Percentiles rank a stretch among this genome's conserved stretches.
Conservation (phyloP, 2,329 filamentous ascomycete species). For the Coniochaeta sp. region DNA sequence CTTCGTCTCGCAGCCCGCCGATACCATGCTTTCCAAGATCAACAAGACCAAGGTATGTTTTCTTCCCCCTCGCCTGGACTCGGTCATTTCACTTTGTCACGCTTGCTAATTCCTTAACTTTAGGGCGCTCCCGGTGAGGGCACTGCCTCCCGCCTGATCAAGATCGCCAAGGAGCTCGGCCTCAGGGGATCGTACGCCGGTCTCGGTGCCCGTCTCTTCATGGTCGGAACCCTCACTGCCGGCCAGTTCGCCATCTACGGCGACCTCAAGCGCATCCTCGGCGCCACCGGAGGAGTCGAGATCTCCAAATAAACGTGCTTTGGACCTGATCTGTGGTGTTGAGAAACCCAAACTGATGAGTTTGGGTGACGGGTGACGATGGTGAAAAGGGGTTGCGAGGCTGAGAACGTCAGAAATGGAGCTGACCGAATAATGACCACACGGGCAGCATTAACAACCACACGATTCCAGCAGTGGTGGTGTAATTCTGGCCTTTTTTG, state of each 20-base stretch:
- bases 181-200: constrained; percentile 58
- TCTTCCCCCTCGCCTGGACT: too few species aligned
- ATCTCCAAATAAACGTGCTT: constrained; percentile 47
- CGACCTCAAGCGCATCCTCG: constrained; percentile 8
- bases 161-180: constrained; percentile 66
- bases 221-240: constrained; percentile 59
- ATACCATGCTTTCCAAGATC: constrained; percentile 72
- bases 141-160: constrained; percentile 59
- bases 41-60: constrained; percentile 73
- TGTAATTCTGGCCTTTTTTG: background rate
- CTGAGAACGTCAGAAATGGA: background rate
- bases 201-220: constrained; percentile 64
- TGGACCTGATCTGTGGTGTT: too few species aligned
- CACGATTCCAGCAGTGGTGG: background rate
- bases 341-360: too few species aligned
- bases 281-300: constrained; percentile 68
- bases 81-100: too few species aligned
- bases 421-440: background rate
- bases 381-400: background rate
- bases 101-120: too few species aligned
- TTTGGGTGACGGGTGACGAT: too few species aligned
- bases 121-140: constrained; percentile 64
- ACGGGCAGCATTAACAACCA: background rate
- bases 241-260: constrained; percentile 69
- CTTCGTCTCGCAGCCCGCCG: constrained; percentile 65